Evolutionary conservation across 345 rosid species (phyloP).

Genomic region (Aegle marmelos): DNA sequence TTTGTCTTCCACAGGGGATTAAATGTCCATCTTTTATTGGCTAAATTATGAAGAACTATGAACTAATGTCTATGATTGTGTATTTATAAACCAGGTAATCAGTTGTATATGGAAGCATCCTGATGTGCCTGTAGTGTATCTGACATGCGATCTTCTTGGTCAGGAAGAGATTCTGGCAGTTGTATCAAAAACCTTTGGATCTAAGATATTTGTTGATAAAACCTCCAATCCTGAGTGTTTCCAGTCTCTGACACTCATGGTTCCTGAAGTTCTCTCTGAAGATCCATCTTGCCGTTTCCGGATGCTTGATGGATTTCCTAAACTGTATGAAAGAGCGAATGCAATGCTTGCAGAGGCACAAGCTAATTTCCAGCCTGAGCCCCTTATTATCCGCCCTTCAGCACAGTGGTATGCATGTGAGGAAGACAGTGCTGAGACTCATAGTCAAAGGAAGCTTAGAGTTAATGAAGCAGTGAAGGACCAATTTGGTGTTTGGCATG

Average conservation of each 20-base stretch:
- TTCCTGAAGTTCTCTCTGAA: constrained; percentile 58
- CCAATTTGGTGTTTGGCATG: constrained; percentile 83
- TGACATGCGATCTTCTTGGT: constrained; percentile 75
- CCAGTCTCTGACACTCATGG: constrained; percentile 40
- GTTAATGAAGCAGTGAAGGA: constrained; percentile 67
- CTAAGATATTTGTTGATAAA: constrained; percentile 71
- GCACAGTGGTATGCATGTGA: constrained; percentile 86
- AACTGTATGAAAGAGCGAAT: constrained; percentile 61
- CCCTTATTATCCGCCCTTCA: constrained; percentile 78
- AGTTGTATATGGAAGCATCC: constrained; percentile 91
- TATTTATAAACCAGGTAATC: constrained; percentile 50
- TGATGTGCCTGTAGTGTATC: constrained; percentile 55
- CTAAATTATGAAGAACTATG: not conserved
- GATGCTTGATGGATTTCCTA: constrained; percentile 71
- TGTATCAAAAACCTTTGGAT: constrained; percentile 68
- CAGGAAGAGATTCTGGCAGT: constrained; percentile 69
- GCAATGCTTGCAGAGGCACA: constrained; percentile 63
- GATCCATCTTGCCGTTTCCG: constrained; percentile 74
- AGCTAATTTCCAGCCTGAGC: constrained; percentile 52
- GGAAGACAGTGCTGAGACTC: constrained; percentile 37
- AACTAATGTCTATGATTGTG: not conserved
- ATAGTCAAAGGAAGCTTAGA: constrained; percentile 42
- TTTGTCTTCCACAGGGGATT: not conserved
- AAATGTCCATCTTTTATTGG: not conserved
- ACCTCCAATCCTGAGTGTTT: constrained; percentile 46